phyloP scores from a whole-genome alignment of 2,329 filamentous ascomycete species.

The Apiospora arundinis region DNA sequence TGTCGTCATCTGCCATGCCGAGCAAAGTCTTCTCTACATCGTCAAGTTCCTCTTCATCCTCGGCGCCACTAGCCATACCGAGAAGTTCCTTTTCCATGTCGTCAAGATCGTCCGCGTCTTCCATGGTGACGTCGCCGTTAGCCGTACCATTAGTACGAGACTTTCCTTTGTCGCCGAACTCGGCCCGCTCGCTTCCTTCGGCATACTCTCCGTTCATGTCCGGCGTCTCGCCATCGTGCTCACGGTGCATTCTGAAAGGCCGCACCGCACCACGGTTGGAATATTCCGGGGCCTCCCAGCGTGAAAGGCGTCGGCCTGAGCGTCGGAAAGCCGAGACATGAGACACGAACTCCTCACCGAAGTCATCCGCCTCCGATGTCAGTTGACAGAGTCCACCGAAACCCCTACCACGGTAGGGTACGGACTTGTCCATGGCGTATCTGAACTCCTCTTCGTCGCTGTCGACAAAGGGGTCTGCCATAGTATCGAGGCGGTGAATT shows the following conservation, averaged over 20 bases:
- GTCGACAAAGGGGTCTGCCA: slow-evolving; percentile 63
- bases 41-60: slow-evolving; percentile 48
- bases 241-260: slow-evolving; percentile 22
- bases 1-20: slow-evolving; percentile 36
- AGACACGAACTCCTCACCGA: slow-evolving; percentile 74
- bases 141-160: slow-evolving; percentile 41
- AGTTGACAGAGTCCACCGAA: slow-evolving; percentile 70
- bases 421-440: slow-evolving; percentile 40
- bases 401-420: slow-evolving; percentile 60
- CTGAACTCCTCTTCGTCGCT: slow-evolving; percentile 64
- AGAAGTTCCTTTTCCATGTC: slow-evolving; percentile 61
- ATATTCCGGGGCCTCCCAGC: slow-evolving; percentile 61
- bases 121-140: slow-evolving; percentile 52
- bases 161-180: slow-evolving; percentile 40
- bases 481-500: slow-evolving; percentile 65
- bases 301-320: slow-evolving; percentile 67
- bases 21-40: slow-evolving; percentile 40
- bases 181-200: slow-evolving; percentile 37
- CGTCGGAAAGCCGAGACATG: slow-evolving; percentile 72
- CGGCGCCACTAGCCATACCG: slow-evolving; percentile 52
- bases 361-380: slow-evolving; percentile 70
- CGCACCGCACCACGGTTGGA: slow-evolving; percentile 1
- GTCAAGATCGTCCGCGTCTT: slow-evolving; percentile 58
- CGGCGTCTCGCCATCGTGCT: slow-evolving; percentile 33
- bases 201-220: slow-evolving; percentile 34